Conservation (phyloP, 192 early-diverging fungal genomes). For the Bifiguratus adelaidae region DNA sequence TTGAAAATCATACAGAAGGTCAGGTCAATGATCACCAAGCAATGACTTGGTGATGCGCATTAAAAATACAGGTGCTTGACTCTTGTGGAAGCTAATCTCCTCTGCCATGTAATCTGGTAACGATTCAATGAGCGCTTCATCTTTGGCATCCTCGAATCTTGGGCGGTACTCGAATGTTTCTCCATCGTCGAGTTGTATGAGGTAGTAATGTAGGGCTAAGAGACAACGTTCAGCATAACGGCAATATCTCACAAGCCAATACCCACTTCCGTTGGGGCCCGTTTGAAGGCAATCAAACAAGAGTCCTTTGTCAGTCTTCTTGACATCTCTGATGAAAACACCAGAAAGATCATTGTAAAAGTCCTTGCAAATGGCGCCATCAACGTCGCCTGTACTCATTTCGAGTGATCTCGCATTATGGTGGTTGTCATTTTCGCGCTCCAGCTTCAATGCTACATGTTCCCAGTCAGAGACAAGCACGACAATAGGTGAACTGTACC, state of each 20-base stretch:
- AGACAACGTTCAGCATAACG: not conserved
- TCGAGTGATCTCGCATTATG: not conserved
- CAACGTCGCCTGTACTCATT: not conserved
- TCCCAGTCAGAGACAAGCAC: not conserved
- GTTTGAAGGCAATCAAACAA: constrained; percentile 8
- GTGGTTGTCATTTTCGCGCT: not conserved
- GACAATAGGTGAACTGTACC: not conserved
- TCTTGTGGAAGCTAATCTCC: constrained; percentile 1
- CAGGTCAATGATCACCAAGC: too few species aligned
- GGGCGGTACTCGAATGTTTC: constrained; percentile 3
- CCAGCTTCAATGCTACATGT: not conserved
- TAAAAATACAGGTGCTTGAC: constrained; percentile 4
- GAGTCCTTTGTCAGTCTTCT: not conserved
- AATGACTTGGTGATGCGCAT: too few species aligned
- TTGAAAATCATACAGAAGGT: too few species aligned
- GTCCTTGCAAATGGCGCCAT: not conserved
- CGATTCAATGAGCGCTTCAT: constrained; percentile 1
- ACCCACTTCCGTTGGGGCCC: constrained; percentile 9
- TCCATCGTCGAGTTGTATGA: not conserved
- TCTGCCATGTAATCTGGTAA: constrained; percentile 6
- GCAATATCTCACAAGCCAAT: not conserved
- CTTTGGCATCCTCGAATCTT: constrained; percentile 1
- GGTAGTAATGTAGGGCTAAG: constrained; percentile 5
- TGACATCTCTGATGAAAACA: constrained; percentile 5
- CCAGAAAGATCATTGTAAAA: constrained; percentile 7